Conservation (phyloP, 352 stramenopile species). For the Phytophthora nicotianae region DNA sequence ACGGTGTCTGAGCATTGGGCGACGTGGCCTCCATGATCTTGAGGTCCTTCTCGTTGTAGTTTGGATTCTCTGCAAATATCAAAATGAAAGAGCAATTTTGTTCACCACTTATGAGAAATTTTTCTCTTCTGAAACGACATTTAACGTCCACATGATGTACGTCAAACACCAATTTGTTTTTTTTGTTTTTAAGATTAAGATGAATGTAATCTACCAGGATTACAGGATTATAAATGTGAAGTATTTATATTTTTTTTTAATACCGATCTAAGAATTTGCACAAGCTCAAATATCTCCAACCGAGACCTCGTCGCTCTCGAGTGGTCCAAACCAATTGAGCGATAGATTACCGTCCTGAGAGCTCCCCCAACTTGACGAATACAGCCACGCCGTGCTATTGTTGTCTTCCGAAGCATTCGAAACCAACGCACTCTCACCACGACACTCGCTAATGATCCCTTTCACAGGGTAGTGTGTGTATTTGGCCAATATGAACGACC, state of each 20-base stretch:
- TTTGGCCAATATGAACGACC: not conserved
- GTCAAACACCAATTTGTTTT: too few relatives aligned
- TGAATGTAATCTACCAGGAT: too few relatives aligned
- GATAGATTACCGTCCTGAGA: not conserved
- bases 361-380: not conserved
- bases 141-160: not conserved
- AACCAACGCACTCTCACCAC: not conserved
- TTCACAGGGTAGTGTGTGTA: not conserved
- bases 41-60: conserved; percentile 5
- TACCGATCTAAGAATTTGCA: too few relatives aligned
- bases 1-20: conserved; percentile 9
- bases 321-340: not conserved
- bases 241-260: too few relatives aligned
- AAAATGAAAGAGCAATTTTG: not conserved
- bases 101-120: not conserved
- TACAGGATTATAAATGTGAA: too few relatives aligned
- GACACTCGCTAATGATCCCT: not conserved
- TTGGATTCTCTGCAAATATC: conserved; percentile 2
- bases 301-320: not conserved
- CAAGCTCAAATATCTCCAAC: not conserved
- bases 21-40: conserved; percentile 19
- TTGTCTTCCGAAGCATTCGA: not conserved
- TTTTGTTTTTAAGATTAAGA: not conserved
- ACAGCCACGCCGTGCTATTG: not conserved
- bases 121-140: not conserved